These are phyloP conservation scores for Thymus mandschuricus DNA, from an alignment of 257 asterid genomes.

Conservation along the genomic window DNA sequence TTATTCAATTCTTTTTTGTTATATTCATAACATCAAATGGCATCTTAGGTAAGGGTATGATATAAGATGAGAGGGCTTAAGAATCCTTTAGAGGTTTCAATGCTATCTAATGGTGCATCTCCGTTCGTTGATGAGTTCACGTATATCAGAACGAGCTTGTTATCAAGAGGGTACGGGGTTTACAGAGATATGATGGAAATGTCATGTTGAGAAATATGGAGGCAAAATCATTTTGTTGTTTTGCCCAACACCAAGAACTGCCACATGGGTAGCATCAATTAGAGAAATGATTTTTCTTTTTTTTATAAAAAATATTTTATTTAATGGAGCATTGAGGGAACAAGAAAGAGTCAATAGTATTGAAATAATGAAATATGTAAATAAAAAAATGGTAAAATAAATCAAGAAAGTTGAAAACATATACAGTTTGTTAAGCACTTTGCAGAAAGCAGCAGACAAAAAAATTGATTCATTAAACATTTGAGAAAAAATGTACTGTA, in stretches of 20 bases:
- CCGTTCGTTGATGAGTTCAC: no score
- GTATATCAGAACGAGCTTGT: no score
- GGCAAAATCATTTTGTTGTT: background rate
- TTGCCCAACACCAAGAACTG: background rate
- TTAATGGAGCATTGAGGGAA: background rate
- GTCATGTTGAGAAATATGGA: background rate
- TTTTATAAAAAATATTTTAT: no score
- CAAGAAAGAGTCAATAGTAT: background rate
- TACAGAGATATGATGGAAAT: background rate
- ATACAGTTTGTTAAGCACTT: constrained; percentile 36
- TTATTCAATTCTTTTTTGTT: background rate
- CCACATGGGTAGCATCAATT: background rate
- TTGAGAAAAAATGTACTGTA: background rate
- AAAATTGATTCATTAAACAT: constrained; percentile 16
- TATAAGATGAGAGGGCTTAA: background rate
- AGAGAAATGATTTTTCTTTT: no score
- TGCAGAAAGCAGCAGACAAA: constrained; percentile 34
- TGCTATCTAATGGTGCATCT: no score
- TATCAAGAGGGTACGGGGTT: no score
- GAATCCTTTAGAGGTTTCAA: no score
- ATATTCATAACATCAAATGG: no score
- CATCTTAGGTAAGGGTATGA: no score
- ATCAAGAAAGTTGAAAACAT: constrained; percentile 3
- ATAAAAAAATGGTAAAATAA: constrained; percentile 1
- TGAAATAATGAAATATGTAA: constrained; percentile 9